phyloP scores from a whole-genome alignment of 768 basidiomycete genomes.

The Lactifluus piperatus region DNA sequence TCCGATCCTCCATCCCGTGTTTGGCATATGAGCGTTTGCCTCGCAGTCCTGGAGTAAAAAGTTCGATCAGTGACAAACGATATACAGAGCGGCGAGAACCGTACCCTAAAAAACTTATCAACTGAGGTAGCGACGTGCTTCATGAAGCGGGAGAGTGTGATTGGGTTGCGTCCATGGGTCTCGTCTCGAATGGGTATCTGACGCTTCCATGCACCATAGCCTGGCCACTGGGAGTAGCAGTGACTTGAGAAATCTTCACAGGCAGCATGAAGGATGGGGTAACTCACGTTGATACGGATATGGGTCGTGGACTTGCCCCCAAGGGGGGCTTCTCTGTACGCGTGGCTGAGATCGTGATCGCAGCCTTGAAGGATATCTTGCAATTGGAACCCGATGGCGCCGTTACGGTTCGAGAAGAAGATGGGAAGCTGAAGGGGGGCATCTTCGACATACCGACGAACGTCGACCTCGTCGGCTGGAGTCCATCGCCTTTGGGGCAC shows the following conservation, averaged over 20 bases:
- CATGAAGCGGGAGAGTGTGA: constrained; percentile 7
- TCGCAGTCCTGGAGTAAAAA: not conserved
- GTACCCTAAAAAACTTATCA: constrained; percentile 1
- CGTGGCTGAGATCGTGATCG: not conserved
- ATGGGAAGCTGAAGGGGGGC: constrained; percentile 1
- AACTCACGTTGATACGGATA: constrained; percentile 1
- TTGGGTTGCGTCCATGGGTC: not conserved
- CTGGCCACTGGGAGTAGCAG: not conserved
- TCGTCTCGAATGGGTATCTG: constrained; percentile 4
- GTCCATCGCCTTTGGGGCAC: constrained; percentile 10
- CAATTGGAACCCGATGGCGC: not conserved
- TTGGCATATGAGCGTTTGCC: not conserved
- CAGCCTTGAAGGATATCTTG: constrained; percentile 1
- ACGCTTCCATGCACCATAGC: not conserved
- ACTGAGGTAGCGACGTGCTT: not conserved
- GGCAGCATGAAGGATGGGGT: not conserved
- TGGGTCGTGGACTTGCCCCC: not conserved
- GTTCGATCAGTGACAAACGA: not conserved
- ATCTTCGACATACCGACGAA: not conserved
- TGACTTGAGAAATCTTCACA: not conserved
- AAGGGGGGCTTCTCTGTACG: not conserved
- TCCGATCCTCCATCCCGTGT: not conserved
- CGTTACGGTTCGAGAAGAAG: not conserved
- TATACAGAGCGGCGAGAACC: not conserved
- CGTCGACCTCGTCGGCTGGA: constrained; percentile 1